Evolutionary conservation across 2,329 filamentous ascomycete genomes (phyloP).

Genomic region (Stenocarpella maydis): DNA sequence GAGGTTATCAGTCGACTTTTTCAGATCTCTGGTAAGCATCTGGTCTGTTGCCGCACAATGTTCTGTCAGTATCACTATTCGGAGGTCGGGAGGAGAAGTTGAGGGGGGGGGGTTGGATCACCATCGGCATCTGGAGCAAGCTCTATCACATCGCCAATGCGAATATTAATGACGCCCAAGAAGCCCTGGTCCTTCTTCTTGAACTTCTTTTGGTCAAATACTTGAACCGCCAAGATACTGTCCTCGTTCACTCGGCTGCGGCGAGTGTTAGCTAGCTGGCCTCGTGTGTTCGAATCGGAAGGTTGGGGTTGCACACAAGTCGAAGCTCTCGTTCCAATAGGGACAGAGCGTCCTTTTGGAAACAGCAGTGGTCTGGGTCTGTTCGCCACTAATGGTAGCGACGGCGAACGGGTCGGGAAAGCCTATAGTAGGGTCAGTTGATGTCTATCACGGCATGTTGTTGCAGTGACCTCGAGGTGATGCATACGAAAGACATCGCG

Average conservation of each 20-base stretch:
- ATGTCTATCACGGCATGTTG: constrained; percentile 18
- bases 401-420: constrained; percentile 98
- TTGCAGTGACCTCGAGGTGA: neutral
- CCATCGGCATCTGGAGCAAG: constrained; percentile 89
- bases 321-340: constrained; percentile 99
- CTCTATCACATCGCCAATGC: constrained; percentile 93
- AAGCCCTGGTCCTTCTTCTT: constrained; percentile 99
- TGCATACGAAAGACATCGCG: constrained; percentile 97
- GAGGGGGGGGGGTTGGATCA: constrained; percentile 50
- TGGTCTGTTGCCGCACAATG: constrained; percentile 72
- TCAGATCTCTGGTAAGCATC: constrained; percentile 96
- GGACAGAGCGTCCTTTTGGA: constrained; percentile 98
- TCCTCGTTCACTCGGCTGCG: constrained; percentile 88
- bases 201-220: constrained; percentile 99
- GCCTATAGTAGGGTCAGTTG: constrained; percentile 63
- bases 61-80: constrained; percentile 42
- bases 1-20: constrained; percentile 97
- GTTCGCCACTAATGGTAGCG: constrained; percentile 95
- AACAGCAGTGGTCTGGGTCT: constrained; percentile 96
- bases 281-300: neutral
- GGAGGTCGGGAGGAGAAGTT: constrained; percentile 34
- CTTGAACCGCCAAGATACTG: constrained; percentile 95
- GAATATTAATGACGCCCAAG: constrained; percentile 95
- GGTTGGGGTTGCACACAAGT: constrained; percentile 75
- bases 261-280: constrained; percentile 33